These are phyloP conservation scores for Citrus sp. DNA, from an alignment of 345 rosid species.

Conservation along the genomic window DNA sequence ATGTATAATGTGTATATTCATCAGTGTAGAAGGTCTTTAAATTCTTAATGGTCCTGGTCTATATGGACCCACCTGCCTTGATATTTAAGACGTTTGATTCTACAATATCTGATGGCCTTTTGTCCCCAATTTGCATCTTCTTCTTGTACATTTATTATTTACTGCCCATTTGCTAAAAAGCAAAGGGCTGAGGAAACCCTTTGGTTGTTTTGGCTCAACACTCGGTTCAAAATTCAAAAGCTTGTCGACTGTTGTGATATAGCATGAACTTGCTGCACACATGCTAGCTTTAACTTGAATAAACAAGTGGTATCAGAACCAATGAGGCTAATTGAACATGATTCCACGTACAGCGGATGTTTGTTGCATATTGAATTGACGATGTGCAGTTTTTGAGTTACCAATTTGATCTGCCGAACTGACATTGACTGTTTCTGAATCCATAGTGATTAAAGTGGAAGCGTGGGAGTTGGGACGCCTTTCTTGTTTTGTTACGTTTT, in stretches of 20 bases:
- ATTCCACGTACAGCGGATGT: background rate
- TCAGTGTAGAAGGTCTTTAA: background rate
- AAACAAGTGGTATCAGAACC: background rate
- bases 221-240: background rate
- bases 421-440: background rate
- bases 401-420: background rate
- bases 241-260: background rate
- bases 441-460: too few species aligned
- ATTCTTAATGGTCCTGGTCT: background rate
- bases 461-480: too few species aligned
- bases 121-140: background rate
- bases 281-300: background rate
- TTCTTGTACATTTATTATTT: background rate
- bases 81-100: background rate
- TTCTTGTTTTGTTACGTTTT: background rate
- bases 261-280: background rate
- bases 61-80: conserved; percentile 1
- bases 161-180: background rate
- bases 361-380: background rate
- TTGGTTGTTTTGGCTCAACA: background rate
- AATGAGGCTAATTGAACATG: background rate
- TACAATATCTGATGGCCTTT: background rate
- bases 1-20: background rate
- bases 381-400: background rate
- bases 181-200: background rate